Evolutionary conservation across 2,329 filamentous ascomycete genomes (phyloP), one percentile per base, ranked within the genome.

Genomic region (Lasiodiplodia sp.): DNA sequence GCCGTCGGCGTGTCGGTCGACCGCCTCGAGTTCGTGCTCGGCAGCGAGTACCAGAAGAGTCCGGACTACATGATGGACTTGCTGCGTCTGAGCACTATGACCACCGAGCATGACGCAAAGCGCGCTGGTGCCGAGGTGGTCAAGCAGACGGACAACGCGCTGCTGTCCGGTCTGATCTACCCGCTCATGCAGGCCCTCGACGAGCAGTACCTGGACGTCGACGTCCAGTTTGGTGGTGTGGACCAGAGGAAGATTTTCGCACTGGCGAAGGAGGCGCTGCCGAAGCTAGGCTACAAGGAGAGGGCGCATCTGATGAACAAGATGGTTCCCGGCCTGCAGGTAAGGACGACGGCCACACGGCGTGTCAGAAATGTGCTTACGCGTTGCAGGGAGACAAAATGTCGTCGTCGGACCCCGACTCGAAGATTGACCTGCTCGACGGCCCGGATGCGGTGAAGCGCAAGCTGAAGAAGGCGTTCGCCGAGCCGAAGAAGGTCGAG

Each of bases 381-480:
- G 55, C 37, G 44, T 14, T 18, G 2, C 87, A 72, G 90, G 79
- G 93, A 47, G 91, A 89, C 71, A 97, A 97, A 85, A 97, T 97
- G 93, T 85, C 82, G 70, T 80, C 85, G 23, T 87, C 88, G 69
- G 91, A 92, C 73, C 81, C 83, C 74, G 91, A 94, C 79, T 92
- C 89, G 76, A 97, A 97, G 83, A 96, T 98, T 72, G 96, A 98
- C 77, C 86, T 98, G n/a, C 87, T 98, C 21, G 96, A 98, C 76
- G 73, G 87, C 0, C 83, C 91, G 0, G 93, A 96, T 0, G 81
- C 83, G 2, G 91, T 98, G 16, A 84, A 86, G 73, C 93, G 91
- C 84, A 80, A 80, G 71, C 72, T 80, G 21, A 90, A 90, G 77
- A 97, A 97, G 81, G 94, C 95, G 0, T 88, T 91, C 71, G 92